These are phyloP conservation scores for Hyphodiscus sp. DNA, from an alignment of 2,329 filamentous ascomycete species.

Conservation along the genomic window DNA sequence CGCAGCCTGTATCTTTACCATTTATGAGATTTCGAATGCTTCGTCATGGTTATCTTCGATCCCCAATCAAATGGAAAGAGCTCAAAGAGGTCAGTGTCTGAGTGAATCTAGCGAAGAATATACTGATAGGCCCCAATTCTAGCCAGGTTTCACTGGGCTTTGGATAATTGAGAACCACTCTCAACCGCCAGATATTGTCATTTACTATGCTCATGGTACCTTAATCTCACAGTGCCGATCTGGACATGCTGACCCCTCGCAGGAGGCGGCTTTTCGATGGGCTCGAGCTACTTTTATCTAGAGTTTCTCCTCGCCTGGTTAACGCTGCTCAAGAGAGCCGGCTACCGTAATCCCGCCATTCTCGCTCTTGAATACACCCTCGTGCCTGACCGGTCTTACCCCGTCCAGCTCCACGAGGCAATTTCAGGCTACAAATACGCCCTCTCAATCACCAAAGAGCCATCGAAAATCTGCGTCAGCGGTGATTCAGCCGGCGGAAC, in stretches of 20 bases:
- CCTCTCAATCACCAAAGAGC: slow-evolving; percentile 46
- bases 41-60: slow-evolving; percentile 59
- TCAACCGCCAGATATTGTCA: slow-evolving; percentile 62
- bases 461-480: slow-evolving; percentile 60
- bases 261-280: slow-evolving; percentile 81
- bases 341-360: slow-evolving; percentile 69
- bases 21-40: slow-evolving; percentile 72
- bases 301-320: slow-evolving; percentile 75
- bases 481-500: slow-evolving; percentile 78
- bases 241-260: neutral
- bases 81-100: slow-evolving; percentile 38
- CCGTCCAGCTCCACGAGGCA: slow-evolving; percentile 65
- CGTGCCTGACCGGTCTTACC: slow-evolving; percentile 61
- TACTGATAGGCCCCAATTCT: slow-evolving; percentile 14
- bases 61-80: slow-evolving; percentile 59
- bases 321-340: slow-evolving; percentile 53
- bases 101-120: slow-evolving; percentile 3
- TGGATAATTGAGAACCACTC: slow-evolving; percentile 61
- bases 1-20: slow-evolving; percentile 63
- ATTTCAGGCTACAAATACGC: slow-evolving; percentile 66
- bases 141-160: slow-evolving; percentile 53
- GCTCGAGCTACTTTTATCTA: slow-evolving; percentile 75
- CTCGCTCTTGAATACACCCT: slow-evolving; percentile 78
- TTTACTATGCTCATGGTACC: slow-evolving; percentile 75
- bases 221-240: neutral